These are phyloP conservation scores for Citrullus mucosospermus DNA, from an alignment of 306 rosid genomes.

Conservation along the genomic window DNA sequence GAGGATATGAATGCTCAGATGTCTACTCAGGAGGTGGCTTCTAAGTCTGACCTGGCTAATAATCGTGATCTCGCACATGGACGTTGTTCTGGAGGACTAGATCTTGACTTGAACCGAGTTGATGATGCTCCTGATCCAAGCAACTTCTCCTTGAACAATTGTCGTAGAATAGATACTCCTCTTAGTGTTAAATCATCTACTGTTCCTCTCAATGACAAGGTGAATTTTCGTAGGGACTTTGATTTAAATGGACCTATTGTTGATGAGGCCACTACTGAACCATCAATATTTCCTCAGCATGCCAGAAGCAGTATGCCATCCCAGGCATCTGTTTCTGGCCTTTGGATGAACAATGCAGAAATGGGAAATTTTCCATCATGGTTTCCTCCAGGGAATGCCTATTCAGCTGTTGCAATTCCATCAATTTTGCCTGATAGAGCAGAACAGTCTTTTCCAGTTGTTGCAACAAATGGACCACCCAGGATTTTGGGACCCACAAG, in stretches of 20 bases:
- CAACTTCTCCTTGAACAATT: constrained; percentile 21
- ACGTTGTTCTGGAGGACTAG: constrained; percentile 43
- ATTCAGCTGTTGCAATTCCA: constrained; percentile 48
- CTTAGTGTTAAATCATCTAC: constrained; percentile 15
- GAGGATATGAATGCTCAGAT: constrained; percentile 41
- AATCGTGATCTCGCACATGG: constrained; percentile 13
- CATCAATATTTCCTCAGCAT: constrained; percentile 24
- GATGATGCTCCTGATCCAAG: constrained; percentile 46
- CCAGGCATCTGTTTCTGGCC: constrained; percentile 37
- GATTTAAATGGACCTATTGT: constrained; percentile 67
- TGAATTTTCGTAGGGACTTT: constrained; percentile 32
- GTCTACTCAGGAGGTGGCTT: constrained; percentile 9
- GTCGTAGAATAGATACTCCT: constrained; percentile 21
- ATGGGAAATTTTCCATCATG: constrained; percentile 44
- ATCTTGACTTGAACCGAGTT: constrained; percentile 55
- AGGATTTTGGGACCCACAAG: constrained; percentile 38
- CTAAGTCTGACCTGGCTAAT: constrained; percentile 11
- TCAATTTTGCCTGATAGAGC: constrained; percentile 45
- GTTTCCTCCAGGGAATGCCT: constrained; percentile 53
- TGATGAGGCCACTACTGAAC: constrained; percentile 36
- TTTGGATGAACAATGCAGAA: constrained; percentile 36
- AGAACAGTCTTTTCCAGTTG: constrained; percentile 46
- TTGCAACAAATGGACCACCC: constrained; percentile 45
- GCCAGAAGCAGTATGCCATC: constrained; percentile 28
- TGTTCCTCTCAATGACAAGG: constrained; percentile 23